Percentiles rank a stretch among this genome's conserved stretches.
Conservation (phyloP, 495 filamentous ascomycete genomes). For the Aspergillus taichungensis region DNA sequence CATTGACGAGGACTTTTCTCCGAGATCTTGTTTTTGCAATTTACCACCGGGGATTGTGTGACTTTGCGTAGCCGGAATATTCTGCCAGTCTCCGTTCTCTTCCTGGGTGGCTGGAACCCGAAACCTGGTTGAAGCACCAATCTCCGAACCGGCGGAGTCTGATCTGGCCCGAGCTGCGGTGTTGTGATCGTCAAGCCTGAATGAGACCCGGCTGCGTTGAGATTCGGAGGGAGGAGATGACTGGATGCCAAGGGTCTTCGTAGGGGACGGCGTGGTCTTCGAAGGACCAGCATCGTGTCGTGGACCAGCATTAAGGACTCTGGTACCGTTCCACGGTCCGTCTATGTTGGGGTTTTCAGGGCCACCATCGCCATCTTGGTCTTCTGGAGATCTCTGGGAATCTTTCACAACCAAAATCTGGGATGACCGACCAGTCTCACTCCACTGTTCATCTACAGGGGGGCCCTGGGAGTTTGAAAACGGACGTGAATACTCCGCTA, state of each 20-base stretch:
- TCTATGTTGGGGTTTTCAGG: neutral
- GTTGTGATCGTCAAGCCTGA: constrained; percentile 1
- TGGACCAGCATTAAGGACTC: constrained; percentile 1
- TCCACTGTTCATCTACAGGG: constrained; percentile 4
- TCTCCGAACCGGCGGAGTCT: constrained; percentile 1
- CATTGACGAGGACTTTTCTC: constrained; percentile 32
- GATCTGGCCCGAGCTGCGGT: neutral
- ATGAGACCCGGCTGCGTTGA: constrained; percentile 5
- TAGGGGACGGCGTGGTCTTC: constrained; percentile 21
- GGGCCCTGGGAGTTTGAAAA: constrained; percentile 1
- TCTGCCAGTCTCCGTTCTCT: constrained; percentile 7
- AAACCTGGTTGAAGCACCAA: constrained; percentile 1
- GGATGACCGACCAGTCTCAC: constrained; percentile 17
- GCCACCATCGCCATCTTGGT: constrained; percentile 1
- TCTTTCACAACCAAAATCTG: constrained; percentile 37
- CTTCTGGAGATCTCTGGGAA: constrained; percentile 38
- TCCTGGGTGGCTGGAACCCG: constrained; percentile 5
- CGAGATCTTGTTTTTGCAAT: constrained; percentile 2
- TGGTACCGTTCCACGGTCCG: constrained; percentile 1
- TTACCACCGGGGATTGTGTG: neutral
- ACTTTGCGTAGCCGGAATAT: constrained; percentile 5
- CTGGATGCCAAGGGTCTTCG: constrained; percentile 14
- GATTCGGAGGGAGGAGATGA: constrained; percentile 17
- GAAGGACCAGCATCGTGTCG: constrained; percentile 14
- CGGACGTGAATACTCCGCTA: constrained; percentile 1